Evolutionary conservation across 768 basidiomycete genomes (phyloP).

Genomic region (Pisolithus orientalis): DNA sequence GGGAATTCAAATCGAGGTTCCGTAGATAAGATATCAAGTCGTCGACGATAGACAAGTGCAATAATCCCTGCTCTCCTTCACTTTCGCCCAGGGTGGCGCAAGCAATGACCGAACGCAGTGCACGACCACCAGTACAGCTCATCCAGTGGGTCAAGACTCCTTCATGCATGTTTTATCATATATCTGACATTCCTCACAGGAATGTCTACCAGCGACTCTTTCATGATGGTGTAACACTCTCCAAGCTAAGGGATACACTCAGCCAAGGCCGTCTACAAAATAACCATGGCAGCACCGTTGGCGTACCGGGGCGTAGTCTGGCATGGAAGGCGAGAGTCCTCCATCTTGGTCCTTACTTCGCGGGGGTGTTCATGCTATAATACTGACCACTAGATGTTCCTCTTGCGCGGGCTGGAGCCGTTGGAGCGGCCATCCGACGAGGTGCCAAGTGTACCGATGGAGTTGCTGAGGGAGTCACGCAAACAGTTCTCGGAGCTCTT

Average conservation of each 20-base stretch:
- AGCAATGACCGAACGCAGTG: neutral
- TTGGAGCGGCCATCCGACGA: conserved; percentile 44
- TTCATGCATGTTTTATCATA: neutral
- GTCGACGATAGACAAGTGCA: neutral
- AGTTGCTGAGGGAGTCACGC: conserved; percentile 44
- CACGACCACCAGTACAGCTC: conserved; percentile 14
- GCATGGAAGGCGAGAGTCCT: conserved; percentile 64
- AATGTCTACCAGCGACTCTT: conserved; percentile 42
- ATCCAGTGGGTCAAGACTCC: conserved; percentile 19
- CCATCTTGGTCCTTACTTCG: conserved; percentile 6
- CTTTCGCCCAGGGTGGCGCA: neutral
- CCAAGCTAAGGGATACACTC: conserved; percentile 63
- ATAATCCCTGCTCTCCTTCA: neutral
- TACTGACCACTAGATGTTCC: conserved; percentile 49
- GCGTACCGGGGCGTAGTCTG: conserved; percentile 69
- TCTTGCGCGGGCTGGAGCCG: conserved; percentile 55
- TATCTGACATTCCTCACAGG: conserved; percentile 19
- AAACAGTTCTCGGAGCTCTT: conserved; percentile 52
- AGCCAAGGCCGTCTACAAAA: conserved; percentile 50
- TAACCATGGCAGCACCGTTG: conserved; percentile 32
- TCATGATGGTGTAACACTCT: conserved; percentile 45
- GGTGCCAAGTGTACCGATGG: conserved; percentile 29
- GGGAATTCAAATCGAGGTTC: too few species aligned
- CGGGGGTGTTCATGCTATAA: conserved; percentile 14
- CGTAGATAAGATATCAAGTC: too few species aligned